Evolutionary conservation across 1,139 yeast genomes (phyloP).

Genomic region (Blastobotrys raffinosifermentans): DNA sequence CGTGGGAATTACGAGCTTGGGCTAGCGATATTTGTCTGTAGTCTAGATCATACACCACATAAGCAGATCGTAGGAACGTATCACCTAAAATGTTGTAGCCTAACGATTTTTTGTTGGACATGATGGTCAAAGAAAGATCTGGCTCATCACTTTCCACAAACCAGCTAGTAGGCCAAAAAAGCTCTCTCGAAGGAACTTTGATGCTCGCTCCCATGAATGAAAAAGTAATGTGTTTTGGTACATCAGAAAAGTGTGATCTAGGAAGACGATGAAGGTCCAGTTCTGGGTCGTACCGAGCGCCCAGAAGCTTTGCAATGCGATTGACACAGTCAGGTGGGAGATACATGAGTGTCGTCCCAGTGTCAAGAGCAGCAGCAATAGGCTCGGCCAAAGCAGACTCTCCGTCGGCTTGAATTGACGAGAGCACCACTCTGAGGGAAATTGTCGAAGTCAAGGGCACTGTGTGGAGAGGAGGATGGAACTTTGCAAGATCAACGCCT

Average conservation of each 20-base stretch:
- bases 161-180: constrained; percentile 29
- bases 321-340: constrained; percentile 25
- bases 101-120: constrained; percentile 20
- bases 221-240: constrained; percentile 31
- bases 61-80: constrained; percentile 64
- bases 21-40: constrained; percentile 20
- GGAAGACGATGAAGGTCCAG: constrained; percentile 37
- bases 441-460: constrained; percentile 34
- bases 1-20: constrained; percentile 13
- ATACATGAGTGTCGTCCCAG: constrained; percentile 35
- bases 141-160: constrained; percentile 17
- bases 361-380: constrained; percentile 27
- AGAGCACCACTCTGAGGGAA: constrained; percentile 15
- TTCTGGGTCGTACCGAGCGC: constrained; percentile 34
- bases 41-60: constrained; percentile 64
- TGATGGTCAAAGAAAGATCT: constrained; percentile 19
- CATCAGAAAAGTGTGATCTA: constrained; percentile 20
- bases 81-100: constrained; percentile 51
- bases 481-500: constrained; percentile 52
- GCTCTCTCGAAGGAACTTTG: constrained; percentile 38
- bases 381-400: constrained; percentile 1
- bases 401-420: constrained; percentile 10
- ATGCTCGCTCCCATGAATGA: constrained; percentile 40
- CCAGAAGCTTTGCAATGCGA: constrained; percentile 22
- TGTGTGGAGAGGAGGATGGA: constrained; percentile 41